Evolutionary conservation across 1,284 basidiomycete genomes (phyloP).

Genomic region (Rhodotorula sp.): DNA sequence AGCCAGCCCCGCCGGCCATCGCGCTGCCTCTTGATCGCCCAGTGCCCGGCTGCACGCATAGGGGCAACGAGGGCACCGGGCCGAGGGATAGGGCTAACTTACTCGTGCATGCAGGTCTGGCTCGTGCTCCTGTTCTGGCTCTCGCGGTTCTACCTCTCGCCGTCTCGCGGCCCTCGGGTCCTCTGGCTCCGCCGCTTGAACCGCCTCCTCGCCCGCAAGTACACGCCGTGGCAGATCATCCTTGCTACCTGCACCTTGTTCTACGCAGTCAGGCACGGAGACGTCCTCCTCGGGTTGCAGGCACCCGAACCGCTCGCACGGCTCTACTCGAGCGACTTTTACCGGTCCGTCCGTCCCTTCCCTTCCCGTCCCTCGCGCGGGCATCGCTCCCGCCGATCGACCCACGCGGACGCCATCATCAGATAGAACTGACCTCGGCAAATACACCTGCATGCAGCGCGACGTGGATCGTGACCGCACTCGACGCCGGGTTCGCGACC

Average conservation of each 20-base stretch:
- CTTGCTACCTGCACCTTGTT: slow-evolving; percentile 77
- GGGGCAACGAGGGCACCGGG: too few species aligned
- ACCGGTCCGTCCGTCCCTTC: slow-evolving; percentile 13
- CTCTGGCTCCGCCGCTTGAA: slow-evolving; percentile 62
- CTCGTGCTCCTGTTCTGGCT: slow-evolving; percentile 87
- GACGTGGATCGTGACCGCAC: slow-evolving; percentile 88
- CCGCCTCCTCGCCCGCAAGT: slow-evolving; percentile 64
- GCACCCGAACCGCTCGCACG: slow-evolving; percentile 90
- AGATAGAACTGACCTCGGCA: neutral
- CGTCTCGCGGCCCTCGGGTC: slow-evolving; percentile 64
- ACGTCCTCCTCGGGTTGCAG: slow-evolving; percentile 63
- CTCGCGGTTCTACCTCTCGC: slow-evolving; percentile 70
- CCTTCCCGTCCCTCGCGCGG: neutral
- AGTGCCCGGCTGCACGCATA: neutral
- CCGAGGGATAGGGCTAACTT: too few species aligned
- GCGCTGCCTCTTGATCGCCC: slow-evolving; percentile 7
- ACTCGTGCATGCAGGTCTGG: slow-evolving; percentile 60
- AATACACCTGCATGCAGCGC: slow-evolving; percentile 57
- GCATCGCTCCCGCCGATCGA: neutral
- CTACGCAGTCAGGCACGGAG: slow-evolving; percentile 81
- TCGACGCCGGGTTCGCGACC: slow-evolving; percentile 96
- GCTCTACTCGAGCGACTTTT: slow-evolving; percentile 51
- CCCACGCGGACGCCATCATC: too few species aligned
- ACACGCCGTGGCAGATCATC: slow-evolving; percentile 92
- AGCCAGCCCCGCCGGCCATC: slow-evolving; percentile 1